Evolutionary conservation across 1,139 yeast genomes (phyloP).

Genomic region (Oligophagozyma castellii): DNA sequence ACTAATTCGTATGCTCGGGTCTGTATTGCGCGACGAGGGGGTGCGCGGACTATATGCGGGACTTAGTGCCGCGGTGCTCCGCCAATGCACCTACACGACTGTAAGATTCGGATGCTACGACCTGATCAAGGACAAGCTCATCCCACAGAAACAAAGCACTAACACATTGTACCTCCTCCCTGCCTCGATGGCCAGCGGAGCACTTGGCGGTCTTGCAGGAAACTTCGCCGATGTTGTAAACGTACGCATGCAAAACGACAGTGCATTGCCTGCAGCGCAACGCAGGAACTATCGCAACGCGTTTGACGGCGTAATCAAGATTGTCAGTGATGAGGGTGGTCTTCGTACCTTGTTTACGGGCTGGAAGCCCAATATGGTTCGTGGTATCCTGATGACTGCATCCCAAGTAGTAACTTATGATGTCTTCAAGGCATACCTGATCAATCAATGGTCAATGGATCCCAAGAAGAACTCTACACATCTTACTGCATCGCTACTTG

Average conservation of each 20-base stretch:
- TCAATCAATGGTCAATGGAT: conserved; percentile 37
- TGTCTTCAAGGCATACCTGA: conserved; percentile 50
- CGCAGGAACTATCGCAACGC: conserved; percentile 72
- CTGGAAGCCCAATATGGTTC: conserved; percentile 56
- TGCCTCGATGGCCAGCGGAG: conserved; percentile 74
- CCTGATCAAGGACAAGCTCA: conserved; percentile 44
- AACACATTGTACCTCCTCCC: conserved; percentile 38
- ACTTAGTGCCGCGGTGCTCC: conserved; percentile 61
- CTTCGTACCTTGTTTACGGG: conserved; percentile 55
- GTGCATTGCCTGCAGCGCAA: conserved; percentile 47
- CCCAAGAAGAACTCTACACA: conserved; percentile 58
- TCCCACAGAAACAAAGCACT: conserved; percentile 25
- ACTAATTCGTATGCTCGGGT: conserved; percentile 44
- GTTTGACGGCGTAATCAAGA: conserved; percentile 54
- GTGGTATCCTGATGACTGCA: conserved; percentile 84
- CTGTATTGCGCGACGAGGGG: conserved; percentile 54
- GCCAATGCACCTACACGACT: conserved; percentile 84
- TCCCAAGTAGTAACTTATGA: conserved; percentile 86
- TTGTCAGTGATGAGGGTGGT: conserved; percentile 46
- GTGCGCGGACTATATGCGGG: conserved; percentile 62
- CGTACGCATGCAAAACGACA: conserved; percentile 85
- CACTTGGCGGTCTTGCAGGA: conserved; percentile 72
- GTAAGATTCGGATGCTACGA: conserved; percentile 80
- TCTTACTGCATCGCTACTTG: conserved; percentile 60
- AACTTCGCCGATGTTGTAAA: conserved; percentile 84